Evolutionary conservation across 2,329 filamentous ascomycete species (phyloP), one percentile per base, ranked within the genome.

Genomic region (Pseudonectria buxi): DNA sequence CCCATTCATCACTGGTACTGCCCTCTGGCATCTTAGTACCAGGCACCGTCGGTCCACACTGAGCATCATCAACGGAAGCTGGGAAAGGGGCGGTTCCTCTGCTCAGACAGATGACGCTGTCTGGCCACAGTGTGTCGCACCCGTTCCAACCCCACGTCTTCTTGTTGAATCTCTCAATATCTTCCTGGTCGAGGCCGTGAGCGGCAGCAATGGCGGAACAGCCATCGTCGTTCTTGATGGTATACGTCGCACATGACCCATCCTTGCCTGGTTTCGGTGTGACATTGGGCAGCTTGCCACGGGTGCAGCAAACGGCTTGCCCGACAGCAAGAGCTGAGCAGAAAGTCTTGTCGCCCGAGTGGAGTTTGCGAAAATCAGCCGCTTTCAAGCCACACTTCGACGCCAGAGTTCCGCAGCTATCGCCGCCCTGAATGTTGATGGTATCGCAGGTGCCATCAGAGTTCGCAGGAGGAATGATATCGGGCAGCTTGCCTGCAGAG

Each of bases 31-130:
- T 30, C 9, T 44, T 32, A 0, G 66, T 68, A 1, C 64, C 63
- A 4, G 59, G 57, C 1, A 62, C 55, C 29, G 62, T 56, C 1
- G 71, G 71, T 1, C 72, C 71, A 45, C 71, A 62, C 4, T 48
- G 36, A 5, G 56, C 53, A 26, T 53, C 49, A 10, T 40, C 15
- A 7, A 53, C 24, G 2, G 44, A 26, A 4, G 49, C 35, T 3
- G 32, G 22, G 33, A 43, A 32, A 31, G 59, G 57, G 2, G 59
- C 50, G 1, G 35, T 32, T 1, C 59, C 57, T 0, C 36, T 42
- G 44, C 55, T 57, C 6, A 63, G 37, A 25, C 59, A 60, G 2
- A 61, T 55, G 7, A 39, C 36, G 4, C 37, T 36, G n/a, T 42
- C 42, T 1, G 39, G 7, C 13, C 34, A 43, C 11, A 61, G 42